Conservation (phyloP, 306 rosid species). For the Casuarina glauca region DNA sequence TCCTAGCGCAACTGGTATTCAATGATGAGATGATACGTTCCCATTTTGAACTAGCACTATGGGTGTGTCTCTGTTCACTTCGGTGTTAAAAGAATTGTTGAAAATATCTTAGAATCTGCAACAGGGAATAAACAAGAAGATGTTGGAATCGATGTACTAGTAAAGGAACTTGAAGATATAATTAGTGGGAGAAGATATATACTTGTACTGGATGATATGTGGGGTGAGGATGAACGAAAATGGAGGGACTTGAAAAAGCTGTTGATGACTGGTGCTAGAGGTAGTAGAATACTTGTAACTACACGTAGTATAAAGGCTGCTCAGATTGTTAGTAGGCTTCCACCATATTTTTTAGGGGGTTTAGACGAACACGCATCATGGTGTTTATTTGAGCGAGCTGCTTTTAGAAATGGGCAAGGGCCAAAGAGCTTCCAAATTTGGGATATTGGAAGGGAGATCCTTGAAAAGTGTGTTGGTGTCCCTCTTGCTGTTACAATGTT, state of each 20-base stretch:
- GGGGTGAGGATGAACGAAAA: neutral
- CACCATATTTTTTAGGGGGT: neutral
- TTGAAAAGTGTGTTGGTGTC: slow-evolving; percentile 7
- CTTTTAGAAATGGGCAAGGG: slow-evolving; percentile 14
- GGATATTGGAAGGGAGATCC: neutral
- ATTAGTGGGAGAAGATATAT: neutral
- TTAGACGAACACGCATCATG: neutral
- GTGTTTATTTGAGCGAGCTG: slow-evolving; percentile 5
- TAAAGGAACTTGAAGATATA: neutral
- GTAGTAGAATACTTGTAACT: slow-evolving; percentile 19
- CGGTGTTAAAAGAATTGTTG: neutral
- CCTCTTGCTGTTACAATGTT: slow-evolving; percentile 16
- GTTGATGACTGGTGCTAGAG: neutral
- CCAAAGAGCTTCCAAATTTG: neutral
- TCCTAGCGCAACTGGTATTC: slow-evolving; percentile 11
- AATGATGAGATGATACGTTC: neutral
- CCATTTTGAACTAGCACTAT: slow-evolving; percentile 1
- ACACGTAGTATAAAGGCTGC: slow-evolving; percentile 6
- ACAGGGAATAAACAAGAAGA: too few relatives aligned
- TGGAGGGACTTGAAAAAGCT: neutral
- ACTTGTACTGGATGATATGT: slow-evolving; percentile 12
- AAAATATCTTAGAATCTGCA: neutral
- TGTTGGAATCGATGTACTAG: neutral
- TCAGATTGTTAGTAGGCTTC: neutral
- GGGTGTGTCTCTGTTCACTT: neutral